Evolutionary conservation across 2,329 filamentous ascomycete species (phyloP).

Genomic region (Capronia coronata): DNA sequence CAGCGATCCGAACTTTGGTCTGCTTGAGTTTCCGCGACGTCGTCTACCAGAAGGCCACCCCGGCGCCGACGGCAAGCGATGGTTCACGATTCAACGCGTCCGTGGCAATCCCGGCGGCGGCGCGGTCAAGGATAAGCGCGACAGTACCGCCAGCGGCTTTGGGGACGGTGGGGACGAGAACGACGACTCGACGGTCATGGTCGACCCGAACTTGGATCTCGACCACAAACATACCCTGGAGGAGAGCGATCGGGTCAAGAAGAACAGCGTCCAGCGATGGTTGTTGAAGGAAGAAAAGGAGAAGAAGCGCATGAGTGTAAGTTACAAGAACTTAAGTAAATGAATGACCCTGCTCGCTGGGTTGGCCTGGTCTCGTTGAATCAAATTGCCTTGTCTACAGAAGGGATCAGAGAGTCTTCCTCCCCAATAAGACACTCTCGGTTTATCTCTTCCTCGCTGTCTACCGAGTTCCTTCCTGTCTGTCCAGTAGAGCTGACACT

Average conservation of each 20-base stretch:
- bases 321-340: slow-evolving; percentile 5
- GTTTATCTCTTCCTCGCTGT: neutral
- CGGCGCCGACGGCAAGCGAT: slow-evolving; percentile 48
- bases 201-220: slow-evolving; percentile 45
- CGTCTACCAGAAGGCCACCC: slow-evolving; percentile 41
- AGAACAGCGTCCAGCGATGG: slow-evolving; percentile 66
- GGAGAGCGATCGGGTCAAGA: slow-evolving; percentile 73
- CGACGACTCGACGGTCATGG: slow-evolving; percentile 36
- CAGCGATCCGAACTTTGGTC: slow-evolving; percentile 35
- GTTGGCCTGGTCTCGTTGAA: no score
- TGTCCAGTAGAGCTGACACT: neutral
- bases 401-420: no score
- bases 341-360: neutral
- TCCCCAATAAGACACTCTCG: neutral
- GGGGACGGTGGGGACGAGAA: slow-evolving; percentile 54
- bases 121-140: slow-evolving; percentile 20
- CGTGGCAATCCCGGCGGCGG: slow-evolving; percentile 59
- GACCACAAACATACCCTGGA: slow-evolving; percentile 68
- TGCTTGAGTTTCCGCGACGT: slow-evolving; percentile 37
- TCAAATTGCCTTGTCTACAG: no score
- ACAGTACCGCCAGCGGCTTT: slow-evolving; percentile 13
- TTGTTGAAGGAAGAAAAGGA: slow-evolving; percentile 60
- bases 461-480: no score
- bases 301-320: slow-evolving; percentile 46
- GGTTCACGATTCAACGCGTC: slow-evolving; percentile 70